Evolutionary conservation across 805 yeast genomes (phyloP), one percentile per base, ranked within the genome.

Genomic region (Naumovozyma dairenensis): DNA sequence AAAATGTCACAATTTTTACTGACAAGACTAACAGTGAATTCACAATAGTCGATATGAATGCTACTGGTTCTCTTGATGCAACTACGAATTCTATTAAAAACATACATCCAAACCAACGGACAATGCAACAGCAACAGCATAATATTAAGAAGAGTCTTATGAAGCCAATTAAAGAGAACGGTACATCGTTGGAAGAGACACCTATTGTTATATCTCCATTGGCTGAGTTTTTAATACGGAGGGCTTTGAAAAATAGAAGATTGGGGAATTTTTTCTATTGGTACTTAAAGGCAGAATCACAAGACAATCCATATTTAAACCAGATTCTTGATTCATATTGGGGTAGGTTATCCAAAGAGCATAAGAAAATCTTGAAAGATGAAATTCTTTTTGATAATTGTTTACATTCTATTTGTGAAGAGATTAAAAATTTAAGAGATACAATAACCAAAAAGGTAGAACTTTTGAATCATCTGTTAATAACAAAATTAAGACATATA

Each of bases 181-280:
- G 9, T 26, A 7, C 15, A 6, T 24, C 26, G 9, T 27, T 36
- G 19, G 48, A 42, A 2, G 50, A 47, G 16, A 36, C 44, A 31
- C 40, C 57, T 9, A 40, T 56, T 30, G 44, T 53, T 5, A 46
- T 63, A 12, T 77, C 89, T 0, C 85, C 87, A 0, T 59, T 81
- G 33, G 82, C 84, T 1, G 72, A 74, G 33, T 86, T 89, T 50
- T 61, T 92, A 26, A 77, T 87, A 27, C 75, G 75, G 18, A 66
- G 89, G 29, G 77, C 94, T 0, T 63, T 77, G 1, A 62, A 69
- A 14, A 81, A 80, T 50, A 69, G 71, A 15, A 63, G 71, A 14
- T 62, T 93, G 26, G 92, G 94, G 0, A 86, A 78, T 50, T 84
- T 72, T 50, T 74, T 93, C 40, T 87, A 84, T 55, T 92, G 98